A percentile compares a stretch with the other conserved stretches of the same genome.
phyloP scores from a whole-genome alignment of 2,329 filamentous ascomycete species.

The Alternaria ventricosa region DNA sequence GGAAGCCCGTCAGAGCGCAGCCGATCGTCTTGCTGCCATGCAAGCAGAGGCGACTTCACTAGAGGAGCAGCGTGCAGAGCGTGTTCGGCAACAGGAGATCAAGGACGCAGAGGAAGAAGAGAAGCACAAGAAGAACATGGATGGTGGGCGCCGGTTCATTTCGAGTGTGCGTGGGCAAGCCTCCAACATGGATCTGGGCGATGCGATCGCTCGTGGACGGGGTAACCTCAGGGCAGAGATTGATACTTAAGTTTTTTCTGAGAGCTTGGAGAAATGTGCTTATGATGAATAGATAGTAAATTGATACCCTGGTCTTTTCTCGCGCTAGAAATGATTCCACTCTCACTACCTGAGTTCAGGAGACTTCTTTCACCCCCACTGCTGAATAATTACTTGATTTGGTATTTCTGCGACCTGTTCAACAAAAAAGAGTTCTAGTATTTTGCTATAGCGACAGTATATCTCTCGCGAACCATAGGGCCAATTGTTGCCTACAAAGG shows the following conservation, averaged over 20 bases:
- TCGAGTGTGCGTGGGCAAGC: conserved; percentile 31
- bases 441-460: background rate
- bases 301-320: conserved; percentile 13
- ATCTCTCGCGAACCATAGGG: background rate
- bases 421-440: background rate
- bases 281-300: background rate
- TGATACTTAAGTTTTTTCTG: conserved; percentile 14
- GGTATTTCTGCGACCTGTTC: background rate
- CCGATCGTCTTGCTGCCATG: conserved; percentile 44
- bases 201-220: conserved; percentile 39
- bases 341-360: background rate
- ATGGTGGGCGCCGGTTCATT: conserved; percentile 35
- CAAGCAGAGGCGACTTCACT: conserved; percentile 42
- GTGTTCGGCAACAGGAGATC: conserved; percentile 38
- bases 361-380: background rate
- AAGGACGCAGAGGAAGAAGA: conserved; percentile 44
- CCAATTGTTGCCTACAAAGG: background rate
- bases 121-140: conserved; percentile 29
- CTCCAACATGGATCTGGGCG: conserved; percentile 34
- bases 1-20: conserved; percentile 25
- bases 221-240: conserved; percentile 23
- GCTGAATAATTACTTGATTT: background rate
- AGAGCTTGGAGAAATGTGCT: background rate
- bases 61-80: conserved; percentile 42
- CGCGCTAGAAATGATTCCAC: background rate